Evolutionary conservation across 768 basidiomycete species (phyloP).

Genomic region (Kwoniella europaea): DNA sequence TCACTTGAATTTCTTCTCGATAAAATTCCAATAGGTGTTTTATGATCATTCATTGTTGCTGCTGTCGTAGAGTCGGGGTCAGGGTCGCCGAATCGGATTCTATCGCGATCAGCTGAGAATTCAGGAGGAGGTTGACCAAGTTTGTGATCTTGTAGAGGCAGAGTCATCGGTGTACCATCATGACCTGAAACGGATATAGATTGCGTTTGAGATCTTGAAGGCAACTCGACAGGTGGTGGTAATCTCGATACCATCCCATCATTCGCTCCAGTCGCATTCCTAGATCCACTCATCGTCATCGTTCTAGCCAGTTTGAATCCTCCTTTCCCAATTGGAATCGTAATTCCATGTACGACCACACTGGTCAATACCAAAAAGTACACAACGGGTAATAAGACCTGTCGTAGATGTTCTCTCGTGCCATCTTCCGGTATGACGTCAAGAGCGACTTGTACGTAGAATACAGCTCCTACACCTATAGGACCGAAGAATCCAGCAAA

Average conservation of each 20-base stretch:
- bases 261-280: neutral
- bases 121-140: too few species aligned
- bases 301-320: constrained; percentile 46
- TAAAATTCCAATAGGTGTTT: neutral
- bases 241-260: constrained; percentile 24
- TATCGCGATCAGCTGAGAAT: neutral
- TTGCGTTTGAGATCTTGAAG: neutral
- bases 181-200: too few species aligned
- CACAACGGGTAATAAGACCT: constrained; percentile 52
- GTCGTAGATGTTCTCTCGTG: constrained; percentile 43
- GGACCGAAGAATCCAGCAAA: constrained; percentile 60
- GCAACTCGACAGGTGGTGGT: constrained; percentile 24
- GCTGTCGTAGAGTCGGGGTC: constrained; percentile 2
- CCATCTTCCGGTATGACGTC: constrained; percentile 54
- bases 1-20: constrained; percentile 1
- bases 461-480: constrained; percentile 44
- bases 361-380: constrained; percentile 59
- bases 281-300: constrained; percentile 35
- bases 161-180: neutral
- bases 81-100: constrained; percentile 10
- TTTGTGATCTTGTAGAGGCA: neutral
- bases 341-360: constrained; percentile 58
- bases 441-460: constrained; percentile 57
- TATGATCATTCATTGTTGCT: neutral
- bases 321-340: constrained; percentile 57